Evolutionary conservation across 805 yeast genomes (phyloP).

Genomic region (Sugiyamaella chiloensis): DNA sequence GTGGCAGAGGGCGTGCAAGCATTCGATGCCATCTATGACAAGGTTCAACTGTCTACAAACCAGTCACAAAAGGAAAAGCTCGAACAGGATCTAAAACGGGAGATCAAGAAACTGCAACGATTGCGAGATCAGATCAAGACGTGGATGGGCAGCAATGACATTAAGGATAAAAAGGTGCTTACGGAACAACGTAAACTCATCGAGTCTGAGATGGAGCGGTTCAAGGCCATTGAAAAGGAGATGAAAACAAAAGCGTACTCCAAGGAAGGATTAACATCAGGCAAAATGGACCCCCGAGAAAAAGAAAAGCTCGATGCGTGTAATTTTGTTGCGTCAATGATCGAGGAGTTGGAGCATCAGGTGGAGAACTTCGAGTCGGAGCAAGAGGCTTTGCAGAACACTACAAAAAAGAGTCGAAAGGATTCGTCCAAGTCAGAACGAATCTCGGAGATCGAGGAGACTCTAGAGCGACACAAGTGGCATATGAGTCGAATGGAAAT

Average conservation of each 20-base stretch:
- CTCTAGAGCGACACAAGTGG: conserved; percentile 69
- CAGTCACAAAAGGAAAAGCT: conserved; percentile 89
- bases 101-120: conserved; percentile 90
- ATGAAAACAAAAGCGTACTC: conserved; percentile 93
- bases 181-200: conserved; percentile 72
- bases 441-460: conserved; percentile 59
- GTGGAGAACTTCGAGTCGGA: conserved; percentile 75
- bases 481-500: conserved; percentile 78
- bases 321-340: conserved; percentile 62
- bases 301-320: conserved; percentile 71
- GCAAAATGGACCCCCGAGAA: conserved; percentile 71
- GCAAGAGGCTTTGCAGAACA: conserved; percentile 50
- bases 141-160: conserved; percentile 89
- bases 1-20: conserved; percentile 86
- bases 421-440: conserved; percentile 55
- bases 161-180: conserved; percentile 80
- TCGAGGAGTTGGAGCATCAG: conserved; percentile 81
- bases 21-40: conserved; percentile 83
- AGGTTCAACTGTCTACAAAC: conserved; percentile 74
- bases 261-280: conserved; percentile 82
- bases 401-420: conserved; percentile 58
- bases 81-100: conserved; percentile 85
- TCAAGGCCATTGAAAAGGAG: conserved; percentile 88
- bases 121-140: conserved; percentile 92
- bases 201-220: conserved; percentile 79